A percentile compares a stretch with the other conserved stretches of the same genome.
These are phyloP conservation scores for Aplosporella prunicola DNA, from an alignment of 2,329 filamentous ascomycete species.

Conservation along the genomic window DNA sequence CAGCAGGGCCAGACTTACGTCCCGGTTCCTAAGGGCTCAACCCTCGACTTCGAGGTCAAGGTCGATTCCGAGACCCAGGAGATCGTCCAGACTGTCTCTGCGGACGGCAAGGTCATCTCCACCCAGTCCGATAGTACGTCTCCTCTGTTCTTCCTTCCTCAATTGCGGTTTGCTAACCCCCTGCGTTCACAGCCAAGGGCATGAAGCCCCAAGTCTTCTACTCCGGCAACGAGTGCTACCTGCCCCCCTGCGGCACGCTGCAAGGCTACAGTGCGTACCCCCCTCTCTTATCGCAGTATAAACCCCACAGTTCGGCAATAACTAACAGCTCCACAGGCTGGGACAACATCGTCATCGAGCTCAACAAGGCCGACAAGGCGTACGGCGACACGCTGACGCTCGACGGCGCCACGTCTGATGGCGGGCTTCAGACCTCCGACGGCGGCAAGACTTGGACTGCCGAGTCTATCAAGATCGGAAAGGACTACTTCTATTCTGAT, in stretches of 20 bases:
- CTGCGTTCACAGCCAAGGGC: conserved; percentile 1
- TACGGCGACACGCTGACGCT: conserved; percentile 7
- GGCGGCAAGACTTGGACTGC: conserved; percentile 14
- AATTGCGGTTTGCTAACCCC: neutral
- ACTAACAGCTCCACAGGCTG: conserved; percentile 4
- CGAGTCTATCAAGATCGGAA: conserved; percentile 11
- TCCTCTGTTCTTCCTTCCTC: neutral
- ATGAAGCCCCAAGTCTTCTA: conserved; percentile 12
- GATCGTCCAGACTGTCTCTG: conserved; percentile 8
- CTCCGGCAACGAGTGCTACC: conserved; percentile 16
- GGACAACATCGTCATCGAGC: conserved; percentile 11
- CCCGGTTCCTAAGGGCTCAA: neutral
- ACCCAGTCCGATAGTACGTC: conserved; percentile 2
- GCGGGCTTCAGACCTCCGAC: conserved; percentile 9
- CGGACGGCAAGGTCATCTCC: conserved; percentile 6
- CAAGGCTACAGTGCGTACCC: conserved; percentile 5
- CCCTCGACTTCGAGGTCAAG: conserved; percentile 3
- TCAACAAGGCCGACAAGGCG: conserved; percentile 9
- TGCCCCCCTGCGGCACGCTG: conserved; percentile 8
- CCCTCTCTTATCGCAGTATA: neutral
- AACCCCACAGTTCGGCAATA: neutral
- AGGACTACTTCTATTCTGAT: conserved; percentile 7
- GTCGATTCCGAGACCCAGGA: conserved; percentile 3
- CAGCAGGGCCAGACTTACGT: conserved; percentile 2
- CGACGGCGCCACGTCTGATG: conserved; percentile 4